These are phyloP conservation scores for Xylariales sp. DNA, from an alignment of 2,329 filamentous ascomycete genomes.

Conservation along the genomic window DNA sequence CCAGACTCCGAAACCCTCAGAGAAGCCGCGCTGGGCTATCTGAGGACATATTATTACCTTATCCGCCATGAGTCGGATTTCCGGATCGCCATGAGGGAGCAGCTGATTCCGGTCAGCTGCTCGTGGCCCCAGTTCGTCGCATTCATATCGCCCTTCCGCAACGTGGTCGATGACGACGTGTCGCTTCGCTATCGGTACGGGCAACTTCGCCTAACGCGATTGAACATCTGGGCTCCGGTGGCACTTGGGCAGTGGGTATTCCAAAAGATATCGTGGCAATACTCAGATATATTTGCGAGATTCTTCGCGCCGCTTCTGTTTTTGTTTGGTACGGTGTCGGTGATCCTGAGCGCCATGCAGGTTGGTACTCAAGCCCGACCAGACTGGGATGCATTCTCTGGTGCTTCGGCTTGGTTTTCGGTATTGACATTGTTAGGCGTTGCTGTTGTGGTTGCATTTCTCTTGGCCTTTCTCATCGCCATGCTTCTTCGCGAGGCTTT, in stretches of 20 bases:
- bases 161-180: constrained; percentile 10
- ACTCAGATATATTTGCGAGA: constrained; percentile 13
- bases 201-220: constrained; percentile 11
- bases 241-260: constrained; percentile 11
- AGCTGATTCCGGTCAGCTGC: constrained; percentile 10
- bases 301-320: constrained; percentile 16
- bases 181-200: constrained; percentile 13
- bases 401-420: too few species aligned
- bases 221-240: constrained; percentile 13
- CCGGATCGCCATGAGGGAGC: constrained; percentile 20
- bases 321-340: constrained; percentile 9
- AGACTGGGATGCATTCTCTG: too few species aligned
- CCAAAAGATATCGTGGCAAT: constrained; percentile 12
- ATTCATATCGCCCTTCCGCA: constrained; percentile 9
- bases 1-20: constrained; percentile 5
- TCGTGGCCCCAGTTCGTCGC: constrained; percentile 14
- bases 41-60: constrained; percentile 26
- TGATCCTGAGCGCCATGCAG: constrained; percentile 8
- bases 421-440: too few species aligned
- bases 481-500: too few species aligned
- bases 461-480: too few species aligned
- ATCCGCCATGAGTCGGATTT: constrained; percentile 30
- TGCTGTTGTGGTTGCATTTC: too few species aligned
- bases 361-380: too few species aligned
- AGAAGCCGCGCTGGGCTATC: constrained; percentile 23